phyloP scores from a whole-genome alignment of 1,284 basidiomycete genomes.

The Leccinum insigne region DNA sequence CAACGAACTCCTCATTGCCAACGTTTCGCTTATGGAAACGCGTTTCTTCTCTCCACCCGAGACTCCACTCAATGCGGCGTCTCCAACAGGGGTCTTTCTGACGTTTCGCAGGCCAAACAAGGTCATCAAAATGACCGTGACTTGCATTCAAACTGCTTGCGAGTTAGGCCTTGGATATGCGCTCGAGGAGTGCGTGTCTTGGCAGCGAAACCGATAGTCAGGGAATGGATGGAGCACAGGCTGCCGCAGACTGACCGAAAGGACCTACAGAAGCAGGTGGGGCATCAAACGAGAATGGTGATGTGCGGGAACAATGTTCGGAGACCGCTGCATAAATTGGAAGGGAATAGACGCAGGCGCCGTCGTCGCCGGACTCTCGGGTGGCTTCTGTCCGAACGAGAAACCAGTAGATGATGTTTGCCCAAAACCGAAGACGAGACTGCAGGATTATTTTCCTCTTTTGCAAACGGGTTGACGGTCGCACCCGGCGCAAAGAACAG shows the following conservation, averaged over 20 bases:
- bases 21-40: slow-evolving; percentile 59
- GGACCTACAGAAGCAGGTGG: slow-evolving; percentile 37
- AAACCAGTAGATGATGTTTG: slow-evolving; percentile 33
- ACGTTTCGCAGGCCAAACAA: slow-evolving; percentile 75
- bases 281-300: slow-evolving; percentile 49
- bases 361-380: slow-evolving; percentile 37
- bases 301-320: slow-evolving; percentile 35
- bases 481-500: slow-evolving; percentile 61
- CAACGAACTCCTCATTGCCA: slow-evolving; percentile 45
- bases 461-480: slow-evolving; percentile 32
- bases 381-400: slow-evolving; percentile 34
- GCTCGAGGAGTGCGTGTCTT: slow-evolving; percentile 57
- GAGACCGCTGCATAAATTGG: slow-evolving; percentile 42
- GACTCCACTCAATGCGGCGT: slow-evolving; percentile 74
- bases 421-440: slow-evolving; percentile 32
- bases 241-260: slow-evolving; percentile 42
- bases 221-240: slow-evolving; percentile 44
- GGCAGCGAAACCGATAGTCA: slow-evolving; percentile 62
- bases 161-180: slow-evolving; percentile 43
- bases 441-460: slow-evolving; percentile 34
- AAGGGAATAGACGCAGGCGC: slow-evolving; percentile 42
- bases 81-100: slow-evolving; percentile 64
- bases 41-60: slow-evolving; percentile 81
- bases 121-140: slow-evolving; percentile 59
- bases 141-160: slow-evolving; percentile 44